phyloP scores from a whole-genome alignment of 148 eudicot genomes.

The Amaranthus palmeri region DNA sequence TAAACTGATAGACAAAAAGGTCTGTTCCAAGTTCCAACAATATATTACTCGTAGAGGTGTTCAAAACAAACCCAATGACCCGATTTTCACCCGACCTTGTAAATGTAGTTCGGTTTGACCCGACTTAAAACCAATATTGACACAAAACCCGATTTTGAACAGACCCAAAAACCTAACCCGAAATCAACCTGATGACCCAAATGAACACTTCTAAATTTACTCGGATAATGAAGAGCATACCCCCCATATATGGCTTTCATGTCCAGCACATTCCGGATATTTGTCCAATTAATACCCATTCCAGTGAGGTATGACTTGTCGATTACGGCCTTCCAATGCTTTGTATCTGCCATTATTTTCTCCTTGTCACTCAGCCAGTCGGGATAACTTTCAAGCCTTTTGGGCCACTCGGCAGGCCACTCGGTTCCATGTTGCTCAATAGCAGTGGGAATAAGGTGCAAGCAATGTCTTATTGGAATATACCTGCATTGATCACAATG shows the following conservation, averaged over 20 bases:
- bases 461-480: conserved; percentile 55
- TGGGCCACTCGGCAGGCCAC: conserved; percentile 99
- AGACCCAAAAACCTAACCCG: neutral
- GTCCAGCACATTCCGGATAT: conserved; percentile 88
- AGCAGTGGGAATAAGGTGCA: conserved; percentile 70
- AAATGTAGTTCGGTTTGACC: too few relatives aligned
- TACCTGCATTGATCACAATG: conserved; percentile 46
- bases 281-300: conserved; percentile 83
- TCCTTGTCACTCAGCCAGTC: conserved; percentile 86
- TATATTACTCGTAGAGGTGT: too few relatives aligned
- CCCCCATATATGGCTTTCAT: conserved; percentile 96
- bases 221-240: conserved; percentile 33
- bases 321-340: conserved; percentile 80
- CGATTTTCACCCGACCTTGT: too few relatives aligned
- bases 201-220: neutral
- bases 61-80: too few relatives aligned
- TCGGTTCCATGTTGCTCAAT: conserved; percentile 86
- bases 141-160: neutral
- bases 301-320: conserved; percentile 78
- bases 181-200: neutral
- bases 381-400: conserved; percentile 80
- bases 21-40: too few relatives aligned
- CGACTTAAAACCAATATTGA: too few relatives aligned
- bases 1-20: neutral
- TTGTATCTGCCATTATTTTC: conserved; percentile 64